Conservation (phyloP, 768 basidiomycete genomes). For the Mycena galopus region DNA sequence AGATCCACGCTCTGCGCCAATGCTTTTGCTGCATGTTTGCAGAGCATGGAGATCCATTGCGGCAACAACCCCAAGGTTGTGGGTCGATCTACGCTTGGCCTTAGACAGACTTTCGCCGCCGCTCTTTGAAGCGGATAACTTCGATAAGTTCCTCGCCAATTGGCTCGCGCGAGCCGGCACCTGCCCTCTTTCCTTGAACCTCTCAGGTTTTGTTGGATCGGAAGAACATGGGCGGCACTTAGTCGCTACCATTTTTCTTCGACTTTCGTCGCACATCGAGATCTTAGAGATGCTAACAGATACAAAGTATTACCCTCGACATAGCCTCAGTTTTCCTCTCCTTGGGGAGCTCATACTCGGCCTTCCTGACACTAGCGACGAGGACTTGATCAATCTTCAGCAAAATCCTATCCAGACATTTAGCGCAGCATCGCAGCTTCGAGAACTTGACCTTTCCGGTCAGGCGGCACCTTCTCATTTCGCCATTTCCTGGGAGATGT, state of each 20-base stretch:
- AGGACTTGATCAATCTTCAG: neutral
- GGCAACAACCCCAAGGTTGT: neutral
- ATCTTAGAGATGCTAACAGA: neutral
- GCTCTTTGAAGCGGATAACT: neutral
- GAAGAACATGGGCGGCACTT: neutral
- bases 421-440: slow-evolving; percentile 3
- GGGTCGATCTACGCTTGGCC: neutral
- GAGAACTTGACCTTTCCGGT: neutral
- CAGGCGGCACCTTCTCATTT: neutral
- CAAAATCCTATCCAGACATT: neutral
- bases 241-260: neutral
- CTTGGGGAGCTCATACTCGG: neutral
- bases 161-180: neutral
- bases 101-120: neutral
- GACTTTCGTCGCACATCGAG: neutral
- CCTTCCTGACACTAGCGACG: neutral
- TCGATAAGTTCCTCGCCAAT: neutral
- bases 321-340: neutral
- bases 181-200: neutral
- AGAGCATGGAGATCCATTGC: neutral
- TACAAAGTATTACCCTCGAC: neutral
- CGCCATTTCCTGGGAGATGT: neutral
- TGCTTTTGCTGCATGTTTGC: neutral
- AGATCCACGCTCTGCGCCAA: neutral
- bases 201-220: neutral